Base-by-base conservation (phyloP, 192 early-diverging fungal species). In the Coemansia asiatica region DNA sequence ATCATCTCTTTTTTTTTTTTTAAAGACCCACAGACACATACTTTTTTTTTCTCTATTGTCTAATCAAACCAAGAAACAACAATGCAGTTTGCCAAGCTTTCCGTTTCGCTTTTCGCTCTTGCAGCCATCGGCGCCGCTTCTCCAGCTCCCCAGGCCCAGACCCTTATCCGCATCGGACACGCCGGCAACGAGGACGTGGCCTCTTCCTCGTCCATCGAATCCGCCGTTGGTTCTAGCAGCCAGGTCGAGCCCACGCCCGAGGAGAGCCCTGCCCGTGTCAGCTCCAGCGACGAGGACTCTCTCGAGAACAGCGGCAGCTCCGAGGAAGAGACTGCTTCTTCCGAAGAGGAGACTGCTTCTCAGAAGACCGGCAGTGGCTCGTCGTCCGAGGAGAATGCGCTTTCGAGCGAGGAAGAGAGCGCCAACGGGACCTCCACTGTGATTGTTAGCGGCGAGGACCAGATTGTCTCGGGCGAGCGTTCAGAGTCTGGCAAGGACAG, bases 11-110 rank as follows among this genome's bases (percentile, higher is more conserved):
- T 29, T 29, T 29, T n/a, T 29, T n/a, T 18, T 27, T 29, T 22
- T n/a, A 1, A 27, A 64, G 7, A 38, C 60, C 26, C 33, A 21
- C 49, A 33, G 16, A 51, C 47, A 31, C 62, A 18, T 49, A 40
- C 26, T 38, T 38, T 16, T 46, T 29, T 48, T 58, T 35, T 47
- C 26, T 22, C 25, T 56, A 22, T 53, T 27, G 26, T 53, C 31
- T 53, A 16, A n/a, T 28, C 27, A 13, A 26, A 29, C 26, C 12
- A 15, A 55, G 12, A 51, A 22, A 19, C 22, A 67, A 67, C 29
- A 60, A 74, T 74, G 72, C 66, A 74, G 58, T 53, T 68, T 26
- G 28, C 62, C 31, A 64, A 74, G 44, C 53, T 74, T 58, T 54
- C 66, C 25, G 55, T 68, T 38, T 61, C 59, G 31, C 18, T 65